Conservation (phyloP, 176 grass and related monocot species). For the Pontederia crassipes region DNA sequence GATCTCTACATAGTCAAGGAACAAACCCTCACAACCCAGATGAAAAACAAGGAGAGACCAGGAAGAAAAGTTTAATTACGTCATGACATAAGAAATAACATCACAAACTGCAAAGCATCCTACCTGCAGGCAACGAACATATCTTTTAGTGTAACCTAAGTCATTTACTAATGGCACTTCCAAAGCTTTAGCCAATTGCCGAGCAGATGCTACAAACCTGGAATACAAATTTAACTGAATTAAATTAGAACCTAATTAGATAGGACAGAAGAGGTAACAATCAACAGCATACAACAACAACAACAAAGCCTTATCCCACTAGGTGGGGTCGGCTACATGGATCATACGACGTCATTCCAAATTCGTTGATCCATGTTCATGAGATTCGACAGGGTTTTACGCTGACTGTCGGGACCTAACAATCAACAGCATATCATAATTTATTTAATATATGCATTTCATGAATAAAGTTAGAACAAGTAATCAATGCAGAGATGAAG, state of each 20-base stretch:
- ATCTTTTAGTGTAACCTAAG: conserved; percentile 96
- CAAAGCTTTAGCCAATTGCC: conserved; percentile 72
- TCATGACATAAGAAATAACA: not conserved
- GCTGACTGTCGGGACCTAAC: too few relatives aligned
- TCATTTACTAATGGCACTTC: conserved; percentile 97
- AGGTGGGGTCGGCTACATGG: too few relatives aligned
- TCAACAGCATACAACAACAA: too few relatives aligned
- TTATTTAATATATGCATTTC: too few relatives aligned
- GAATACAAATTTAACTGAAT: conserved; percentile 10
- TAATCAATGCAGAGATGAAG: too few relatives aligned
- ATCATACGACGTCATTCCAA: too few relatives aligned
- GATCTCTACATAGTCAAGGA: too few relatives aligned
- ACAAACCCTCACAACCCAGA: too few relatives aligned
- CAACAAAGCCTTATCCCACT: too few relatives aligned
- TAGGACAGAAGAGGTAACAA: not conserved
- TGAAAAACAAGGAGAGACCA: not conserved
- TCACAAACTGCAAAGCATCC: not conserved
- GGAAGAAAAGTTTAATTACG: not conserved
- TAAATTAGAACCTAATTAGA: not conserved
- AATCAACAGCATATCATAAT: not conserved
- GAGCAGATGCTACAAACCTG: conserved; percentile 81
- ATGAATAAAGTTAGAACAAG: too few relatives aligned
- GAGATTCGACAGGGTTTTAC: too few relatives aligned
- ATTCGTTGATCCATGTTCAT: too few relatives aligned
- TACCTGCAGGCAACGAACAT: conserved; percentile 95